Conservation (phyloP, 805 yeast genomes). For the Sporopachydermia lactativora region DNA sequence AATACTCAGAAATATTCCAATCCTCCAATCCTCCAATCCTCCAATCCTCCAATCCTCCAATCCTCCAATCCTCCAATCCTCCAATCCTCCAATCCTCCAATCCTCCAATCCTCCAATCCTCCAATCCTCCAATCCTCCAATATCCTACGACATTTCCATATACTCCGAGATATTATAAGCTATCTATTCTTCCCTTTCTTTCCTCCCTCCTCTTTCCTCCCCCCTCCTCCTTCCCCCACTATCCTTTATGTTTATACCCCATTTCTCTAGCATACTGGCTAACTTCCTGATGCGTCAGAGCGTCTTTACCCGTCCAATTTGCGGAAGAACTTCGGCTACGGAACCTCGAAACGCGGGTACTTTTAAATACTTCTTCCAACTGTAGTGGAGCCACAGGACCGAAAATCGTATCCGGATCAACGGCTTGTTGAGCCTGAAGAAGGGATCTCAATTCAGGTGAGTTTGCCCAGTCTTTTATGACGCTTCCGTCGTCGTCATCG, state of each 20-base stretch:
- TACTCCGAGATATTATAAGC: too few species aligned
- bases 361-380: constrained; percentile 53
- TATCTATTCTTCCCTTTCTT: too few species aligned
- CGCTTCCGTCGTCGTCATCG: constrained; percentile 34
- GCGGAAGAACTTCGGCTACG: constrained; percentile 43
- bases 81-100: too few species aligned
- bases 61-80: too few species aligned
- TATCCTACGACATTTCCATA: too few species aligned
- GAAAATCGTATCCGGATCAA: constrained; percentile 57
- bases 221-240: constrained; percentile 8
- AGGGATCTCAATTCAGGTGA: constrained; percentile 38
- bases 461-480: constrained; percentile 46
- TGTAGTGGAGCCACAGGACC: constrained; percentile 61
- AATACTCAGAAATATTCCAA: too few species aligned
- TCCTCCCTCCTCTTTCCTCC: constrained; percentile 2
- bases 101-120: too few species aligned
- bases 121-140: too few species aligned
- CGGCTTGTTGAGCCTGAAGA: constrained; percentile 29
- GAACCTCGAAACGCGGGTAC: constrained; percentile 30
- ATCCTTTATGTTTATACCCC: constrained; percentile 27
- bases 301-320: constrained; percentile 33
- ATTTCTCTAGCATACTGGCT: constrained; percentile 31
- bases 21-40: too few species aligned
- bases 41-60: too few species aligned
- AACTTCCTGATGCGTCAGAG: constrained; percentile 30